Evolutionary conservation across 306 rosid species (phyloP).

Genomic region (Citrullus mucosospermus): DNA sequence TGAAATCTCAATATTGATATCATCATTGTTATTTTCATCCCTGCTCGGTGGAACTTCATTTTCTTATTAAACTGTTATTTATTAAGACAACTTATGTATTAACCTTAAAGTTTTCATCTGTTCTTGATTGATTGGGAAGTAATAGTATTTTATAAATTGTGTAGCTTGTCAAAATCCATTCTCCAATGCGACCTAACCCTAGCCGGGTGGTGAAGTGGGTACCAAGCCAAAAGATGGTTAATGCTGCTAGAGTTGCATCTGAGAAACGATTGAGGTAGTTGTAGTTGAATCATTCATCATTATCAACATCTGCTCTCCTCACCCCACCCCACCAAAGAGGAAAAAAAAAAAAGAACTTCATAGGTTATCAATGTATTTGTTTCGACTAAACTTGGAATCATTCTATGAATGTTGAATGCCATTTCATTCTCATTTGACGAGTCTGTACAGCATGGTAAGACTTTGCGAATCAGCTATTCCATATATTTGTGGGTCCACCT

Average conservation of each 20-base stretch:
- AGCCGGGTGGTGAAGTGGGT: constrained; percentile 71
- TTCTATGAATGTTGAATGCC: background rate
- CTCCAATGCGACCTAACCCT: constrained; percentile 91
- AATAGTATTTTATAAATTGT: constrained; percentile 17
- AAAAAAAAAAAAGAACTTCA: background rate
- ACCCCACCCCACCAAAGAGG: background rate
- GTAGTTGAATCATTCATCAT: background rate
- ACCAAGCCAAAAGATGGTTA: constrained; percentile 43
- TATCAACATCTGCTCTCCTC: background rate
- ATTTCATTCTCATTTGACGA: background rate
- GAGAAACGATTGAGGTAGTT: constrained; percentile 63
- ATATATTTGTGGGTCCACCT: background rate
- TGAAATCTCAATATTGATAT: no score
- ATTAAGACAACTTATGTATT: background rate
- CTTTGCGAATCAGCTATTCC: background rate
- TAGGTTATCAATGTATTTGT: background rate
- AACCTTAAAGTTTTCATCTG: background rate
- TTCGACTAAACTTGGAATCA: constrained; percentile 3
- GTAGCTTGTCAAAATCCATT: constrained; percentile 90
- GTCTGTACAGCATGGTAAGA: background rate
- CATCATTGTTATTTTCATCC: no score
- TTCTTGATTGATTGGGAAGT: background rate
- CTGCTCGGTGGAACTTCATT: background rate
- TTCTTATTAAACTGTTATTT: background rate
- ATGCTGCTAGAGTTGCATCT: constrained; percentile 69